Base-by-base conservation (phyloP, 345 rosid genomes). In the Mercurialis annua region DNA sequence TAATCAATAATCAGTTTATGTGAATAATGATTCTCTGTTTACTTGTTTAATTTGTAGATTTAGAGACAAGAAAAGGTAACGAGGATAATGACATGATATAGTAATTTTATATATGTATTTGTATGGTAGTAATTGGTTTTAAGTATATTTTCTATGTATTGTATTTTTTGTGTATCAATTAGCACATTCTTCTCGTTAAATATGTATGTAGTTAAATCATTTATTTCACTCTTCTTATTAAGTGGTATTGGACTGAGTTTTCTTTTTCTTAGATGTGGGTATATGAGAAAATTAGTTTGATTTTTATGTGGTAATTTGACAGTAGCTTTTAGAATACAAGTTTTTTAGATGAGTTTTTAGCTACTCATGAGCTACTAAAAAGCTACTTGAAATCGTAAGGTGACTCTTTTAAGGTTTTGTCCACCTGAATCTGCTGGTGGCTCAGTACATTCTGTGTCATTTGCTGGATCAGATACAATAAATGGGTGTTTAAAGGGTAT, bases 381-480 rank as follows among this genome's bases (percentile, higher is more conserved):
- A n/a, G n/a, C n/a, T n/a, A n/a, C n/a, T n/a, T 82, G 46, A 60
- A 80, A 67, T 71, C 85, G 63, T 83, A 73, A 69, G 76, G 82
- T 53, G 76, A 76, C 50, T 79, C 82, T 14, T 53, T 80, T 16
- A 81, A 72, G 67, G 77, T 83, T 66, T 76, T 61, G 84, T 67
- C 73, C 60, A 20, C 77, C 72, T n/a, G 85, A 81, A 27, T 38
- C 82, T n/a, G 76, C 77, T 62, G 70, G 63, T 65, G 78, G 51
- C 72, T 51, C 61, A 67, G 63, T 38, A 64, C 77, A 2, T 26
- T 68, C 64, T 23, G 24, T 55, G 23, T 72, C 74, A 54, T 77
- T 74, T 34, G 81, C 73, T n/a, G 73, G 76, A 23, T 80, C 65
- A 58, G 80, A 83, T 53, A 71, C 51, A 65, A 49, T 21, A 54